These are phyloP conservation scores for Brassica cretica DNA, from an alignment of 345 rosid genomes.

Conservation along the genomic window DNA sequence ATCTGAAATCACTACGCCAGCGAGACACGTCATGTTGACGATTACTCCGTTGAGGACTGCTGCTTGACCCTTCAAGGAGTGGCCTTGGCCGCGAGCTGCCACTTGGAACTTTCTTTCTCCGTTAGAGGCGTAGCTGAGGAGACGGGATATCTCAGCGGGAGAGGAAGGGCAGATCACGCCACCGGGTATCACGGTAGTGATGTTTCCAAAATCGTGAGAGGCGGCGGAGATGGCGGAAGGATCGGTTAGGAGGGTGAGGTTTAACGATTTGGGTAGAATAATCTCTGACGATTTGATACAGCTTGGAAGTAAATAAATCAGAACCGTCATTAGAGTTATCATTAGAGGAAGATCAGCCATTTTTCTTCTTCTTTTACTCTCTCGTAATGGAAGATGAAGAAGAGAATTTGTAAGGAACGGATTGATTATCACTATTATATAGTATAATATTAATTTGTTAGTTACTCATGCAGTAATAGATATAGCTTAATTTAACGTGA, in stretches of 20 bases:
- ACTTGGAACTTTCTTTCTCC: constrained; percentile 47
- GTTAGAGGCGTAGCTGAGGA: constrained; percentile 49
- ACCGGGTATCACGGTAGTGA: constrained; percentile 45
- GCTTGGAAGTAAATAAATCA: constrained; percentile 3
- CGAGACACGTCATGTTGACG: constrained; percentile 72
- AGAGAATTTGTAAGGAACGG: background rate
- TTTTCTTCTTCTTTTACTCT: constrained; percentile 6
- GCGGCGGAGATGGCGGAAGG: constrained; percentile 46
- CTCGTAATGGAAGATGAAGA: constrained; percentile 36
- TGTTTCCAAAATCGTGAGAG: constrained; percentile 69
- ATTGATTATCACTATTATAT: background rate
- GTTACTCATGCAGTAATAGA: background rate
- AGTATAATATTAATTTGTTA: background rate
- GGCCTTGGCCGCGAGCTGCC: constrained; percentile 86
- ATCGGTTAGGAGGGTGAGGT: constrained; percentile 46
- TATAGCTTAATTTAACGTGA: background rate
- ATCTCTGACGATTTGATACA: constrained; percentile 21
- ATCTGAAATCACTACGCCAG: constrained; percentile 41
- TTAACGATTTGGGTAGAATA: constrained; percentile 24
- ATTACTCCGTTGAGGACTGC: constrained; percentile 70
- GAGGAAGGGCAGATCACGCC: constrained; percentile 79
- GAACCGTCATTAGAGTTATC: constrained; percentile 22
- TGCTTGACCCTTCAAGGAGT: constrained; percentile 82
- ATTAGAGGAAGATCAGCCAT: constrained; percentile 31
- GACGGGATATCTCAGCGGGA: constrained; percentile 45